Base-by-base conservation (phyloP, 371 early-diverging fungal genomes). In the Mortierella sp. region DNA sequence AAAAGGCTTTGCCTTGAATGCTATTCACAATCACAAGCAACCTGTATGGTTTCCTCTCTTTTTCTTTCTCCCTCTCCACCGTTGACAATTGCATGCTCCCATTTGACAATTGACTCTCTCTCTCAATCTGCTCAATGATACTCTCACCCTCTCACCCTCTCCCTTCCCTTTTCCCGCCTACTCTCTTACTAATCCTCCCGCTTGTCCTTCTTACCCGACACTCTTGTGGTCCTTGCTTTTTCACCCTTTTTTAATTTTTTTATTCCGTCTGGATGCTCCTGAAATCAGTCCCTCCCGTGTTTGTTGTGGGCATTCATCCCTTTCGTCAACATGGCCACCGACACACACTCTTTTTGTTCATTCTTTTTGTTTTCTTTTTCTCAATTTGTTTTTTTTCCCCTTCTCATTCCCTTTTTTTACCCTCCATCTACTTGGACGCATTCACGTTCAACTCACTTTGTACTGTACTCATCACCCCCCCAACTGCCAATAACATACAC, bases 281-380 rank as follows among this genome's bases (percentile, higher is more conserved):
- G 67, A 73, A 67, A 40, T 61, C 67, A 31, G 48, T 73, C 73
- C 73, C 55, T 73, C 71, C 73, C 73, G 67, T 66, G 24, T 65
- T 66, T 68, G 43, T 66, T 58, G 45, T n/a, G 55, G 16, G n/a
- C 19, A 31, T n/a, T 64, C 43, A 14, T 63, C 16, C 44, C 47
- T 66, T 44, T 66, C 34, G 31, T 65, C 63, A 50, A 40, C 71
- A 47, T 64, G 47, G 48, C 53, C 64, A 55, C 50, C 65, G 40
- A 22, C 45, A 64, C 64, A 26, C 61, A 40, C 40, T 9, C n/a
- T 64, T 22, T 39, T 64, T 31, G 29, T 55, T 55, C 31, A 2
- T 55, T 55, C 29, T 4, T 16, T 55, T 29, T 16, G 14, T 47
- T 19, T 11, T 40, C 26, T 70, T 26, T 31, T 44, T 34, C 37